Percentiles rank a stretch among this genome's conserved stretches.
Evolutionary conservation across 1,284 basidiomycete genomes (phyloP).

Genomic region (Pseudozyma pruni): DNA sequence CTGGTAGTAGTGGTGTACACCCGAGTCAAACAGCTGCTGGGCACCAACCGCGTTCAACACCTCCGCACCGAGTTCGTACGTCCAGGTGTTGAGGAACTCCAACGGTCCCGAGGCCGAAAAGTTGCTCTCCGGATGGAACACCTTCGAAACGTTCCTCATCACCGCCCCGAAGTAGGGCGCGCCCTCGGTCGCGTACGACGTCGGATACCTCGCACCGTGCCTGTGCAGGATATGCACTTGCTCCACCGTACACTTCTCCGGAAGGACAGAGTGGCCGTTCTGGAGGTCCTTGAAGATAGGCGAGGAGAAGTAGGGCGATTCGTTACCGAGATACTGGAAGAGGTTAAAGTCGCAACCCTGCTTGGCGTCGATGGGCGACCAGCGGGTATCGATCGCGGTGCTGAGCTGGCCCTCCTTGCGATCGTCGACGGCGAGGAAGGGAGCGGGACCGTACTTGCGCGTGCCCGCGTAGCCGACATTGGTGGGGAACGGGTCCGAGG

Average conservation of each 20-base stretch:
- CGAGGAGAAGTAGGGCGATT: slow-evolving; percentile 52
- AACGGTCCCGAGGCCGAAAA: slow-evolving; percentile 73
- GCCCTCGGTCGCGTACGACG: slow-evolving; percentile 45
- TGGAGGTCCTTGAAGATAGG: slow-evolving; percentile 47
- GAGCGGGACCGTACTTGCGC: slow-evolving; percentile 35
- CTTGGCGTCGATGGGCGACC: slow-evolving; percentile 29
- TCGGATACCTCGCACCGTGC: slow-evolving; percentile 50
- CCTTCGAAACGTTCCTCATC: slow-evolving; percentile 44
- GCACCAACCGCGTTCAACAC: slow-evolving; percentile 82
- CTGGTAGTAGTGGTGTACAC: slow-evolving; percentile 60
- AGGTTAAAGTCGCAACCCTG: slow-evolving; percentile 39
- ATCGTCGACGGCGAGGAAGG: slow-evolving; percentile 58
- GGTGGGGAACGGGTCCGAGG: slow-evolving; percentile 53
- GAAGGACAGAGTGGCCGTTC: slow-evolving; percentile 25
- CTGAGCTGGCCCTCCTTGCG: slow-evolving; percentile 40
- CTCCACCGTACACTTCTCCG: slow-evolving; percentile 43
- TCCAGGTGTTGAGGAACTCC: slow-evolving; percentile 78
- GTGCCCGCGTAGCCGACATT: slow-evolving; percentile 59
- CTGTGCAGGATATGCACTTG: slow-evolving; percentile 56
- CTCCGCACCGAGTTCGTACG: slow-evolving; percentile 74
- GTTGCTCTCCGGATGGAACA: slow-evolving; percentile 34
- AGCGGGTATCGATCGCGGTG: slow-evolving; percentile 47
- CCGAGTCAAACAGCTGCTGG: slow-evolving; percentile 73
- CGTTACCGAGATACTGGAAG: slow-evolving; percentile 56
- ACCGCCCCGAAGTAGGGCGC: slow-evolving; percentile 45